Percentiles rank a stretch among this genome's conserved stretches.
These are phyloP conservation scores for Yamadazyma philogaea DNA, from an alignment of 805 yeast species.

Conservation along the genomic window DNA sequence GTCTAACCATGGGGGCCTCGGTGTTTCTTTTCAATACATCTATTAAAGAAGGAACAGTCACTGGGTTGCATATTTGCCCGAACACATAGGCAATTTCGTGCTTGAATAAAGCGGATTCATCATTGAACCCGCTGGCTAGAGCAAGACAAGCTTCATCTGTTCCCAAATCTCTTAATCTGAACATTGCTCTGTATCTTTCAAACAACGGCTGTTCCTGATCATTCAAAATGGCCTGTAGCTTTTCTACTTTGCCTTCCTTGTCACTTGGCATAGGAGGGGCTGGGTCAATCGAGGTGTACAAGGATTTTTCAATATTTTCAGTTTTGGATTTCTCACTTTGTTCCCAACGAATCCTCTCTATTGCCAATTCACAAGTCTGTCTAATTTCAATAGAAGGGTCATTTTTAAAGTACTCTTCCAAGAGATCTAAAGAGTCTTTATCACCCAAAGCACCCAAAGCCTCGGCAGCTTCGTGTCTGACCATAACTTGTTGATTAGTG, in stretches of 20 bases:
- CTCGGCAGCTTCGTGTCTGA: constrained; percentile 99
- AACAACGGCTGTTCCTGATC: constrained; percentile 77
- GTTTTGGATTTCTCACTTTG: constrained; percentile 59
- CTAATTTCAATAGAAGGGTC: constrained; percentile 88
- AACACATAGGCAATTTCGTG: constrained; percentile 98
- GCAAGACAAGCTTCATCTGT: constrained; percentile 91
- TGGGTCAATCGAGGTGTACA: constrained; percentile 89
- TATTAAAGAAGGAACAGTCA: constrained; percentile 81
- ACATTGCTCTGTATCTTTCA: constrained; percentile 97
- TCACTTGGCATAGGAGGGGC: constrained; percentile 91
- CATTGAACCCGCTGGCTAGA: constrained; percentile 83
- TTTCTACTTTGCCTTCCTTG: constrained; percentile 53
- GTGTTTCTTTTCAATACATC: constrained; percentile 70
- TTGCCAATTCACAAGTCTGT: constrained; percentile 97
- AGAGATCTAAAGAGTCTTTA: constrained; percentile 60
- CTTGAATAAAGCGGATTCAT: constrained; percentile 89
- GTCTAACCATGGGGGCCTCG: constrained; percentile 99
- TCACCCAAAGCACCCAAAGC: constrained; percentile 97
- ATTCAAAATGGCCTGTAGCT: constrained; percentile 66
- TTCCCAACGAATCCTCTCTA: constrained; percentile 93
- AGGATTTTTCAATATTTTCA: constrained; percentile 71
- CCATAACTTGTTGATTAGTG: constrained; percentile 82
- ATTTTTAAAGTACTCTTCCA: constrained; percentile 58
- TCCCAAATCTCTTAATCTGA: constrained; percentile 92
- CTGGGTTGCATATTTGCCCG: constrained; percentile 95